Evolutionary conservation across 2,329 filamentous ascomycete genomes (phyloP).

Genomic region (Cucurbitaria berberidis): DNA sequence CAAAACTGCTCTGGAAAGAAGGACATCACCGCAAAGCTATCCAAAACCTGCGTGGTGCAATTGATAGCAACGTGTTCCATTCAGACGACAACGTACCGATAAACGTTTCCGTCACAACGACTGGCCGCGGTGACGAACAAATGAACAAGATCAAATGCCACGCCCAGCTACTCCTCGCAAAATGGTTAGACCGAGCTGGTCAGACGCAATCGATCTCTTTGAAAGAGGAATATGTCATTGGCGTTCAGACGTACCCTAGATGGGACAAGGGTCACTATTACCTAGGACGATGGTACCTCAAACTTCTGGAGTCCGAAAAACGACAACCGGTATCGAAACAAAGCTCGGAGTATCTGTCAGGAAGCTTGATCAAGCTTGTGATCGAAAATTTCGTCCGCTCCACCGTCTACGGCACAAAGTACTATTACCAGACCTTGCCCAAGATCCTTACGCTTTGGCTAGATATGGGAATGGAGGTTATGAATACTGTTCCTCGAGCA

Average conservation of each 20-base stretch:
- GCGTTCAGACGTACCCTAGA: constrained; percentile 69
- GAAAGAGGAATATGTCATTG: constrained; percentile 74
- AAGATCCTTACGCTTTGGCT: constrained; percentile 93
- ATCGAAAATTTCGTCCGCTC: constrained; percentile 93
- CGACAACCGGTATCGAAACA: constrained; percentile 77
- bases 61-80: constrained; percentile 78
- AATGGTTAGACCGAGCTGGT: constrained; percentile 95
- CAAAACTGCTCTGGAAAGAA: constrained; percentile 89
- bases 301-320: constrained; percentile 89
- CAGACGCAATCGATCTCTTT: constrained; percentile 86
- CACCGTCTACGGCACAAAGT: constrained; percentile 87
- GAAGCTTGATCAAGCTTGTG: constrained; percentile 84
- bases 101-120: constrained; percentile 47
- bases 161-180: constrained; percentile 87
- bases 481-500: constrained; percentile 27
- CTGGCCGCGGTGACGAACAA: constrained; percentile 44
- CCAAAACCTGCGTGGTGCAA: constrained; percentile 84
- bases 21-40: constrained; percentile 95
- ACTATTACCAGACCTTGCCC: constrained; percentile 92
- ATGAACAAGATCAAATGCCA: constrained; percentile 72
- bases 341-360: constrained; percentile 63
- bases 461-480: constrained; percentile 80
- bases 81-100: constrained; percentile 47
- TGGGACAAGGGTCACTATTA: constrained; percentile 99
- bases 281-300: constrained; percentile 95